These are phyloP conservation scores for Aureobasidium zeae DNA, from an alignment of 2,329 filamentous ascomycete species.

Conservation along the genomic window DNA sequence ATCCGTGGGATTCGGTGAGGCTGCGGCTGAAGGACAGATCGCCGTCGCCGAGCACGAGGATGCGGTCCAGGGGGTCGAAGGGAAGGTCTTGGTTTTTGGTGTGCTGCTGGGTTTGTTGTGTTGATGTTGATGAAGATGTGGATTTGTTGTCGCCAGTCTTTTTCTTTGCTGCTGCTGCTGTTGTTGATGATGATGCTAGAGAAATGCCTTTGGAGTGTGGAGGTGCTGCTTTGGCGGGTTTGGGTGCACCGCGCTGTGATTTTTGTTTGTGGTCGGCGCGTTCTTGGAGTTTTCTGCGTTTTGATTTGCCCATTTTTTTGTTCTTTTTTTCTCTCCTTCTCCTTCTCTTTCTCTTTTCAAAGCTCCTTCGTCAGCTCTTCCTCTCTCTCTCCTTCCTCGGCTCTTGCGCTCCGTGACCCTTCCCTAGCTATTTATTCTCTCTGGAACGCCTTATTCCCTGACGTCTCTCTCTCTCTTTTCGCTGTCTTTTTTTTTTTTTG, in stretches of 20 bases:
- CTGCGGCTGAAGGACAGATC: slow-evolving; percentile 70
- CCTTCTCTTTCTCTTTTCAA: too few relatives aligned
- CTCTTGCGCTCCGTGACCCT: too few relatives aligned
- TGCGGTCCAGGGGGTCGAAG: slow-evolving; percentile 55
- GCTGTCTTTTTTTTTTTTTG: too few relatives aligned
- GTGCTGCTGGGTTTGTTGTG: slow-evolving; percentile 12
- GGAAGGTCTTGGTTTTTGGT: slow-evolving; percentile 50
- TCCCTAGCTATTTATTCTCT: too few relatives aligned
- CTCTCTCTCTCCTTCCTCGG: too few relatives aligned
- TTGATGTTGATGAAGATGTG: background rate
- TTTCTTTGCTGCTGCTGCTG: background rate
- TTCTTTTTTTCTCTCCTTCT: too few relatives aligned
- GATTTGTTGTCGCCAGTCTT: background rate
- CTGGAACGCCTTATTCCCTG: too few relatives aligned
- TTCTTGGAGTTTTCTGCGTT: slow-evolving; percentile 6
- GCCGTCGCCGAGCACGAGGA: slow-evolving; percentile 68
- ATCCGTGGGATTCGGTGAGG: slow-evolving; percentile 56
- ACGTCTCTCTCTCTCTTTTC: too few relatives aligned
- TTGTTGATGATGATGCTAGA: slow-evolving; percentile 6
- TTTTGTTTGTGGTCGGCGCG: slow-evolving; percentile 3
- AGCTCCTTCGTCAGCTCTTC: too few relatives aligned
- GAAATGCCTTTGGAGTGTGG: too few relatives aligned
- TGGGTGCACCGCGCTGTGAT: background rate
- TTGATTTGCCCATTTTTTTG: slow-evolving; percentile 9
- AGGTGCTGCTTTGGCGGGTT: slow-evolving; percentile 3